Base-by-base conservation (phyloP, 2,329 filamentous ascomycete species). In the Penicillium capsulatum region DNA sequence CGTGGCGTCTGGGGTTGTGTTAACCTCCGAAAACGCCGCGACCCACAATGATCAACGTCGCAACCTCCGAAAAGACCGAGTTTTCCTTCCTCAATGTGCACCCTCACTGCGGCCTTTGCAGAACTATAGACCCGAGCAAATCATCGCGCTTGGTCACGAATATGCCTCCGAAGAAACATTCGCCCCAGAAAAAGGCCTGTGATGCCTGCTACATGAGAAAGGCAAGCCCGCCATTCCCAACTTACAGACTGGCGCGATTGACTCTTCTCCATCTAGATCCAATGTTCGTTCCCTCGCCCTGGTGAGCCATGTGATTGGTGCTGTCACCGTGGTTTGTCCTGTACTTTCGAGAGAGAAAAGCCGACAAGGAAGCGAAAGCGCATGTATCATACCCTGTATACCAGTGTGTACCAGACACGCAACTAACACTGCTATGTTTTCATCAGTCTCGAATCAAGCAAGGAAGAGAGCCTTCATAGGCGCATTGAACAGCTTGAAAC, bases 301-400 rank as follows among this genome's bases (percentile, higher is more conserved):
- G 16, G 42, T 15, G 46, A 26, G 4, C 43, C 48, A 4, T 51
- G 48, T 39, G 43, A 51, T 17, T 43, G 48, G 40, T 51, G 48
- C 19, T 11, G 6, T 11, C 29, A 45, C 35, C 48, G 44, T 15
- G 28, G 13, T 5, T 29, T 51, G 9, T 43, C 49, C 27, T 51
- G 48, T 22, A 51, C 48, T 2, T 51, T 51, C 7, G 16, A 45
- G 1, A 40, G 48, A 17, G 46, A 42, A 4, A 43, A 28, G 8
- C 48, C 46, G 5, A 36, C 19, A 8, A 51, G 45, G 31, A 51
- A 41, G 33, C 31, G 20, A 28, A 33, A 34, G 16, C 35, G 17
- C 11, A 45, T 40, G 48, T 51, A 22, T 5, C 9, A 22, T 9
- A 5, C 19, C 19, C 5, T 22, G 19, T 9, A 22, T 9, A 22